A percentile compares a stretch with the other conserved stretches of the same genome.
phyloP scores from a whole-genome alignment of 495 filamentous ascomycete genomes.

The Melanomma pulvis-pyrius region DNA sequence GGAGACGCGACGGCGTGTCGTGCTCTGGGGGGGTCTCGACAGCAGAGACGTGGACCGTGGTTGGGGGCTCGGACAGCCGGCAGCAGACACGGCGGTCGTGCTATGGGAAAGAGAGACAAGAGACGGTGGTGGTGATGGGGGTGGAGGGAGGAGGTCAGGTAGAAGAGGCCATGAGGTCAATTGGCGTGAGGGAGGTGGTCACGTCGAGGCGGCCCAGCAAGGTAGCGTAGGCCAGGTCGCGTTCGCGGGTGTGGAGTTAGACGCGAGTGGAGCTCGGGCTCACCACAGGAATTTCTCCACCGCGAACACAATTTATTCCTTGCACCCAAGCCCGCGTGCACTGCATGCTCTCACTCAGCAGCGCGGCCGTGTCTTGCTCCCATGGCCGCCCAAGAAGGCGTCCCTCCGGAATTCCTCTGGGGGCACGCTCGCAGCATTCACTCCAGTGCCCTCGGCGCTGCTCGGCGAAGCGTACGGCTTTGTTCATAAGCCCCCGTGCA shows the following conservation, averaged over 20 bases:
- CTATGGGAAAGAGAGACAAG: constrained; percentile 1
- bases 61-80: constrained; percentile 18
- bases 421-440: neutral
- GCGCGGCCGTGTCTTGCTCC: too few species aligned
- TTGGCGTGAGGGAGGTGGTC: constrained; percentile 31
- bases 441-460: neutral
- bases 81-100: constrained; percentile 3
- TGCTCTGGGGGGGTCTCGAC: constrained; percentile 12
- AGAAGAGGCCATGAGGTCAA: constrained; percentile 36
- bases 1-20: constrained; percentile 35
- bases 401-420: too few species aligned
- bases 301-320: constrained; percentile 8
- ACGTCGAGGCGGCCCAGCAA: constrained; percentile 28
- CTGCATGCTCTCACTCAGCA: neutral
- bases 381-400: neutral
- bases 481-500: constrained; percentile 19
- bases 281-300: constrained; percentile 9
- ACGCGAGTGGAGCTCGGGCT: constrained; percentile 17
- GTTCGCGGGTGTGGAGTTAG: constrained; percentile 29
- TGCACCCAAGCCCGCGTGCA: constrained; percentile 1
- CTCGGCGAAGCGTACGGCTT: neutral
- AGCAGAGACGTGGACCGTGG: constrained; percentile 21
- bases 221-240: constrained; percentile 10
- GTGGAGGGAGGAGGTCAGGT: constrained; percentile 19
- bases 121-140: constrained; percentile 8